Evolutionary conservation across 257 asterid genomes (phyloP), one percentile per base, ranked within the genome.

Genomic region (Solanum medicagineum): DNA sequence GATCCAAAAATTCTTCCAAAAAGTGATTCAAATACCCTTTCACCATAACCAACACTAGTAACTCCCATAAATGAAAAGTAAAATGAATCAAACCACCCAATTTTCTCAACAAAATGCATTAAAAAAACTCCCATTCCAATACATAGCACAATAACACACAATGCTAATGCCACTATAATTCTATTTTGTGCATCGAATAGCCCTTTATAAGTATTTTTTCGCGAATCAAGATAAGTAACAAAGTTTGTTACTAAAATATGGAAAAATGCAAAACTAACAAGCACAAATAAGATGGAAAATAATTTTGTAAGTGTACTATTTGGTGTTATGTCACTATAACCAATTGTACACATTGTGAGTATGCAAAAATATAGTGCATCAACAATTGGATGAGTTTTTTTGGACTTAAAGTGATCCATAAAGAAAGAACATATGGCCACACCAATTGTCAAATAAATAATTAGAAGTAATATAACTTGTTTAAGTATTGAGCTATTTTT

Each of bases 31-130:
- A 96, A 96, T 0, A 98, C 97, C 90, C 93, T 88, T 84, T 92
- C 99, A 66, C 99, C 99, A 83, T 96, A 96, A 59, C 99, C 99
- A 86, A 96, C 99, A 0, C 98, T 95, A 2, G 98, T 96, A 24
- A 95, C 97, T 1, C 98, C 95, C 98, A 95, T 95, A 73, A 96
- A 95, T 2, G 99, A 96, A 63, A 95, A 75, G 87, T 96, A 96
- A 59, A 96, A 90, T 2, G 95, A 93, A 87, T 95, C 98, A 86
- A 96, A 63, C 94, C 95, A 94, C 55, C 89, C 88, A 59, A 96
- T 85, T 69, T 70, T 90, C 94, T 96, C 99, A 4, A 96, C 93
- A 86, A 87, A 94, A 90, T 95, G 95, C 94, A 96, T 91, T 62
- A 93, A 89, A 42, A 85, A 79, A 84, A 85, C 97, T n/a, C 99